Percentiles rank a stretch among this genome's conserved stretches.
These are phyloP conservation scores for Biscogniauxia sp. DNA, from an alignment of 2,329 filamentous ascomycete genomes.

Conservation along the genomic window DNA sequence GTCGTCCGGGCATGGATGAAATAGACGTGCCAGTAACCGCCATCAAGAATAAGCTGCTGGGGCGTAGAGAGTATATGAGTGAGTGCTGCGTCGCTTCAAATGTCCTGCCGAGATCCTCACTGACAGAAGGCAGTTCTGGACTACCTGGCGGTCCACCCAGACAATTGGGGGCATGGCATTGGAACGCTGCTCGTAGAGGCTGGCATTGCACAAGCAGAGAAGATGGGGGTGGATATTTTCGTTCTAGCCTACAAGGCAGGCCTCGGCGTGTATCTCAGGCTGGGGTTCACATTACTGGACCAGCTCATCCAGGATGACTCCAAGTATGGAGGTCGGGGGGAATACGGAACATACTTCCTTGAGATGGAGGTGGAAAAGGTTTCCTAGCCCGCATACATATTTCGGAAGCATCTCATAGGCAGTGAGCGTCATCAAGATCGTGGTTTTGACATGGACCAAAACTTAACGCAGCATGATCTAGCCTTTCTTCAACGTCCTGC, in stretches of 20 bases:
- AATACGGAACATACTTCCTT: conserved; percentile 22
- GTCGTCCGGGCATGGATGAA: conserved; percentile 4
- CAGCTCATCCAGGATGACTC: conserved; percentile 23
- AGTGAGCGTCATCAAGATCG: no score
- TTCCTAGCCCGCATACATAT: no score
- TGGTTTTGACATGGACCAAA: no score
- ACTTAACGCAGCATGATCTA: background rate
- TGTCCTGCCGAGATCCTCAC: background rate
- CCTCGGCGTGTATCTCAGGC: conserved; percentile 18
- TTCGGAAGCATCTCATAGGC: no score
- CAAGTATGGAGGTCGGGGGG: conserved; percentile 18
- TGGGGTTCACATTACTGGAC: conserved; percentile 21
- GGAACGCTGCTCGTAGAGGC: conserved; percentile 19
- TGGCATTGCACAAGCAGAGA: conserved; percentile 20
- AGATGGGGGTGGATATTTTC: conserved; percentile 23
- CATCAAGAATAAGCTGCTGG: conserved; percentile 9
- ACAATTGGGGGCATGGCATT: conserved; percentile 21
- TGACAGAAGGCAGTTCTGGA: conserved; percentile 20
- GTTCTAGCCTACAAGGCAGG: conserved; percentile 20
- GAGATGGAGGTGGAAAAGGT: conserved; percentile 13
- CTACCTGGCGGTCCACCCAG: conserved; percentile 26
- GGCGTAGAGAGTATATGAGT: conserved; percentile 17
- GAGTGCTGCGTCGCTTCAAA: background rate
- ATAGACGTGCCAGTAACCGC: conserved; percentile 11
- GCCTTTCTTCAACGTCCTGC: background rate